These are phyloP conservation scores for Rutidosis leptorrhynchoides DNA, from an alignment of 129 eudicot genomes.

Conservation along the genomic window DNA sequence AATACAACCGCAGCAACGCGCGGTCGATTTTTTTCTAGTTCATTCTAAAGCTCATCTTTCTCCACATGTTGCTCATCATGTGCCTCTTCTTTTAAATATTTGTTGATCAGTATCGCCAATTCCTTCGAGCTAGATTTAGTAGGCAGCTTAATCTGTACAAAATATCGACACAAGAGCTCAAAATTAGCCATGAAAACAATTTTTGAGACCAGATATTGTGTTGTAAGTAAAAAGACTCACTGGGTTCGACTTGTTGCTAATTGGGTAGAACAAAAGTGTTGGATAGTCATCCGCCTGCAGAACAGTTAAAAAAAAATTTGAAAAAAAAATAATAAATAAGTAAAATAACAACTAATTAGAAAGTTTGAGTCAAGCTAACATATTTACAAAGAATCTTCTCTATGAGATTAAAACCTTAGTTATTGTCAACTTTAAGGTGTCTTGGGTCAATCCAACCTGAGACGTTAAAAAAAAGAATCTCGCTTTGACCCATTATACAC, in stretches of 20 bases:
- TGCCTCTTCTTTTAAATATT: conserved; percentile 44
- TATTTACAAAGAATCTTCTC: too few relatives aligned
- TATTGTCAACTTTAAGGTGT: neutral
- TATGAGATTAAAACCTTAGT: too few relatives aligned
- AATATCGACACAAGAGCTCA: conserved; percentile 5
- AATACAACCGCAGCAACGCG: too few relatives aligned
- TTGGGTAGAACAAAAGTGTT: conserved; percentile 73
- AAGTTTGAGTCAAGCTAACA: neutral
- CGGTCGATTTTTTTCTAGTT: too few relatives aligned
- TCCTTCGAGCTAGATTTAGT: conserved; percentile 80
- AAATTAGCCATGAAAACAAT: conserved; percentile 15
- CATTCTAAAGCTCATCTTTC: conserved; percentile 80
- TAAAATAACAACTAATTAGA: too few relatives aligned
- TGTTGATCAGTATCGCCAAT: conserved; percentile 73
- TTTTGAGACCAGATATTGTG: neutral
- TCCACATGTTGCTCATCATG: conserved; percentile 31
- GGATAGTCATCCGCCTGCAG: conserved; percentile 79
- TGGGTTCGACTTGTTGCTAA: conserved; percentile 60
- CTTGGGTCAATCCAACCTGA: neutral
- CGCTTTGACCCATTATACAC: neutral
- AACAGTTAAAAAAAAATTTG: too few relatives aligned
- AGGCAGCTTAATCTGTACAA: conserved; percentile 61
- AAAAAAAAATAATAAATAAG: neutral
- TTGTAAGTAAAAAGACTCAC: conserved; percentile 38
- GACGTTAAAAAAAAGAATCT: neutral